A percentile compares a stretch with the other conserved stretches of the same genome.
phyloP scores from a whole-genome alignment of 306 rosid species.

The Cicer chorassanicum region DNA sequence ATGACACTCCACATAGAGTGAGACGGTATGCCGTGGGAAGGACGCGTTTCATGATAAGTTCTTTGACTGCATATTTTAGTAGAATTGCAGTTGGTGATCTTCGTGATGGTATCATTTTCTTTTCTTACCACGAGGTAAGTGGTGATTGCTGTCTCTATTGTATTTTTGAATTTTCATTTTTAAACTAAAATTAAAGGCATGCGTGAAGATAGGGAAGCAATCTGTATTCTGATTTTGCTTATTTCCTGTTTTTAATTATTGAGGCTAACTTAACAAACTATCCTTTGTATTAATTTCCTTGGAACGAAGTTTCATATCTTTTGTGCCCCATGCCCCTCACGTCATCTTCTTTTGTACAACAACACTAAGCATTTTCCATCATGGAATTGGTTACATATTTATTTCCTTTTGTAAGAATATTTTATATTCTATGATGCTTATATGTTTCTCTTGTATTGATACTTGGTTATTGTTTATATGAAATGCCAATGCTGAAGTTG shows the following conservation, averaged over 20 bases:
- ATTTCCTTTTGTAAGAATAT: slow-evolving; percentile 31
- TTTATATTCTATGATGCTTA: background rate
- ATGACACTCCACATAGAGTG: slow-evolving; percentile 74
- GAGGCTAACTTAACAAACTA: slow-evolving; percentile 6
- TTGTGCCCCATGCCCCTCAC: slow-evolving; percentile 17
- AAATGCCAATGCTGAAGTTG: slow-evolving; percentile 38
- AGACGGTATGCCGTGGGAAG: slow-evolving; percentile 68
- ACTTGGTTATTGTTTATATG: slow-evolving; percentile 28
- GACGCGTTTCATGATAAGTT: slow-evolving; percentile 74
- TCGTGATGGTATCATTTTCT: slow-evolving; percentile 91
- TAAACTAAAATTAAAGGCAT: background rate
- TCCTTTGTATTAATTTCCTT: slow-evolving; percentile 25
- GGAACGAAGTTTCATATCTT: slow-evolving; percentile 15
- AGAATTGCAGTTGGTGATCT: slow-evolving; percentile 96
- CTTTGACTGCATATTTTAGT: slow-evolving; percentile 78
- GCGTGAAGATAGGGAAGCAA: slow-evolving; percentile 38
- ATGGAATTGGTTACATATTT: background rate
- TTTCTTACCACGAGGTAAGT: slow-evolving; percentile 83
- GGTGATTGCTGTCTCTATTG: slow-evolving; percentile 25
- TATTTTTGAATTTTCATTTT: slow-evolving; percentile 7
- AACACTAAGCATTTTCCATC: background rate
- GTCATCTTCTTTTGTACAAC: slow-evolving; percentile 28
- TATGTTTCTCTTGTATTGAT: slow-evolving; percentile 36
- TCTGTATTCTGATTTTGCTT: slow-evolving; percentile 28
- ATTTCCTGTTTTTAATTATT: slow-evolving; percentile 33